Evolutionary conservation across 306 rosid genomes (phyloP), one percentile per base, ranked within the genome.

Genomic region (Cajanus cajan): DNA sequence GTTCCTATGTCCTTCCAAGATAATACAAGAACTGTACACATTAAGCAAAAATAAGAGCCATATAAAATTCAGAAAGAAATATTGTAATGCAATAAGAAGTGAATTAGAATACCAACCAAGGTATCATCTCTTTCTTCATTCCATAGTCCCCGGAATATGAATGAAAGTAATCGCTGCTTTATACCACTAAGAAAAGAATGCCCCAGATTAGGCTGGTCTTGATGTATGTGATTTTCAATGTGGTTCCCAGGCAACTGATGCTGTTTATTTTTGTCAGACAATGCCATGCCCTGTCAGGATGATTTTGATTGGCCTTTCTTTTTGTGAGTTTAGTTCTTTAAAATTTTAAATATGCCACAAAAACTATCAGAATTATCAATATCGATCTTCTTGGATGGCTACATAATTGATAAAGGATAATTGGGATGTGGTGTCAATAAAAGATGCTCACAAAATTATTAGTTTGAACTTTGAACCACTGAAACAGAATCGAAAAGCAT

Each of bases 141-240:
- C 97, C 98, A 91, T 52, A 86, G 80, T 73, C 93, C 89, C 84
- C 85, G 89, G 82, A 90, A 95, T 81, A 95, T 90, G 90, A 93
- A 95, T 2, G 99, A 95, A 76, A 95, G 98, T 87, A 95, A 59
- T 21, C 98, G 92, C 82, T 95, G 99, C 84, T 95, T 95, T 81
- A 93, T 68, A 76, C 99, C 99, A 81, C 86, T 91, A 74, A 93
- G 87, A 82, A 90, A 93, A 62, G 82, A 62, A 71, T 78, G 83
- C 51, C 84, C 90, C 70, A 68, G 41, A 84, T 72, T 85, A 79
- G 80, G 87, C 78, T 82, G 93, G 57, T 28, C 82, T 54, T 82
- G 90, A 67, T 81, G 90, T 55, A 76, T 36, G 18, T 84, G 90
- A 85, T 90, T 90, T 82, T 89, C 91, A 50, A 73, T 73, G 74